phyloP scores from a whole-genome alignment of 2,329 filamentous ascomycete species.

The Ophiostoma sp. region DNA sequence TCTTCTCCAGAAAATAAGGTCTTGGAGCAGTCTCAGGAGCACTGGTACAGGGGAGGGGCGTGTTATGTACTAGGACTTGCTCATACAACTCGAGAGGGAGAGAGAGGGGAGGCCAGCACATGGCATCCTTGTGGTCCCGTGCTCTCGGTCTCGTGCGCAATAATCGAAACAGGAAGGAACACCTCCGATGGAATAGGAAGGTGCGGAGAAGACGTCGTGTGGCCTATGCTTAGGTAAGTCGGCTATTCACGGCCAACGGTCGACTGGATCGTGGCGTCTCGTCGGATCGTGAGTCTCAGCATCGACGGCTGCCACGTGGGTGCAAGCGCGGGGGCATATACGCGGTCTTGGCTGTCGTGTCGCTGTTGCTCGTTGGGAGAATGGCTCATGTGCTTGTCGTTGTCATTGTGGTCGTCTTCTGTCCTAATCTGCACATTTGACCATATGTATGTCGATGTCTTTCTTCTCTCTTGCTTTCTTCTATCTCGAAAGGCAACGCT shows the following conservation, averaged over 20 bases:
- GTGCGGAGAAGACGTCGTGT: background rate
- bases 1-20: background rate
- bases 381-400: background rate
- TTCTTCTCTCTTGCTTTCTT: background rate
- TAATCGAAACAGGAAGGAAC: background rate
- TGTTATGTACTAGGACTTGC: background rate
- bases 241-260: constrained; percentile 8
- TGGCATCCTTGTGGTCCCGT: background rate
- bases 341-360: background rate
- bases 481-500: background rate
- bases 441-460: background rate
- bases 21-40: background rate
- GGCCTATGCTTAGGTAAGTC: background rate
- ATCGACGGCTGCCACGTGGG: background rate
- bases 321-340: background rate
- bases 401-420: background rate
- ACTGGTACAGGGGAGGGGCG: background rate
- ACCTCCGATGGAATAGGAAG: background rate
- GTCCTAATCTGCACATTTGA: background rate
- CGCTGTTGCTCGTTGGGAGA: background rate
- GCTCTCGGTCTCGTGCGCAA: background rate
- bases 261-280: background rate
- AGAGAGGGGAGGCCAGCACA: background rate
- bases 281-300: constrained; percentile 8
- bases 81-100: no score